Conservation (phyloP, 768 basidiomycete genomes). For the Ramaria sp. region DNA sequence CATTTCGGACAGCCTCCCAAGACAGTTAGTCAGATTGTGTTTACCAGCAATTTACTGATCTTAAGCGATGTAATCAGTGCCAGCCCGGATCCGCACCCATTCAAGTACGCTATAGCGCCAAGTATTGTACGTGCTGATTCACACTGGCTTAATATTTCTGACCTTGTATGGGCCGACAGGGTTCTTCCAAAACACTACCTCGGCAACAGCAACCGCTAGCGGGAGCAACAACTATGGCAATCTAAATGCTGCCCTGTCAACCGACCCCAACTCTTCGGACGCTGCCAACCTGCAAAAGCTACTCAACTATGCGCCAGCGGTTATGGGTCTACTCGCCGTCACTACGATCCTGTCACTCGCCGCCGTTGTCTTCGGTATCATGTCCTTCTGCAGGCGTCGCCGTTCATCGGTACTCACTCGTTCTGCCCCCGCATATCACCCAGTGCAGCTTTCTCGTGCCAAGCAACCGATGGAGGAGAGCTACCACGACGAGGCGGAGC, state of each 20-base stretch:
- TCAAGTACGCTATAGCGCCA: background rate
- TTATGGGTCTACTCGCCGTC: background rate
- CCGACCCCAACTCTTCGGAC: background rate
- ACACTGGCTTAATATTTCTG: background rate
- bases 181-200: background rate
- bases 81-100: background rate
- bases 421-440: background rate
- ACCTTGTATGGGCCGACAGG: background rate
- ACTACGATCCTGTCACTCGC: background rate
- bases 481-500: background rate
- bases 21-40: conserved; percentile 23
- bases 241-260: background rate
- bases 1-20: conserved; percentile 43
- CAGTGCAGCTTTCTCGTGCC: background rate
- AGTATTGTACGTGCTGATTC: background rate
- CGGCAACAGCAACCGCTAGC: background rate
- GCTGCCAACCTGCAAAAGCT: background rate
- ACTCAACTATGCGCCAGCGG: background rate
- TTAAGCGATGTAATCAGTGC: background rate
- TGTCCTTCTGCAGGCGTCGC: background rate
- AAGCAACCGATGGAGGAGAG: background rate
- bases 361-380: background rate
- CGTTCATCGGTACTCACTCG: background rate
- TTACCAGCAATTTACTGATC: background rate
- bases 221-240: background rate